These are phyloP conservation scores for Trichophyton rubrum DNA, from an alignment of 2,329 filamentous ascomycete species.

Conservation along the genomic window DNA sequence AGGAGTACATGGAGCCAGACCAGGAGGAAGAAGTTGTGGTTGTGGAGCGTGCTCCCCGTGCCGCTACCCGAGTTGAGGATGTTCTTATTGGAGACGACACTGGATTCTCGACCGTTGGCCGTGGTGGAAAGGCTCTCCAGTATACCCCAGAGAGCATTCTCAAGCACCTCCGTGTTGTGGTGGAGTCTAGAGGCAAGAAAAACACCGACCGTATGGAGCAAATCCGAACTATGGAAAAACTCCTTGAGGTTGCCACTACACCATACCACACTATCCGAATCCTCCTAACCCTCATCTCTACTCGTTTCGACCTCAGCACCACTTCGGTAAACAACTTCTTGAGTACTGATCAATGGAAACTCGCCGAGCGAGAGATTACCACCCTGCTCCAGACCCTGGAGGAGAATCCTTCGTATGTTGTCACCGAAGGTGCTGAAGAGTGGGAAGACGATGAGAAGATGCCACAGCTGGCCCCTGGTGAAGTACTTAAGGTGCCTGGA, in stretches of 20 bases:
- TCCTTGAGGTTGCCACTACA: slow-evolving; percentile 73
- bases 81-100: slow-evolving; percentile 55
- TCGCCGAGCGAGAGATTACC: slow-evolving; percentile 74
- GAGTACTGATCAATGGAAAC: slow-evolving; percentile 94
- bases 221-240: slow-evolving; percentile 94
- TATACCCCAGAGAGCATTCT: slow-evolving; percentile 97
- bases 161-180: slow-evolving; percentile 84
- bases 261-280: slow-evolving; percentile 93
- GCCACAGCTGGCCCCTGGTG: slow-evolving; percentile 57
- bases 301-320: slow-evolving; percentile 82
- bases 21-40: slow-evolving; percentile 55
- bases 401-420: slow-evolving; percentile 64
- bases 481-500: slow-evolving; percentile 82
- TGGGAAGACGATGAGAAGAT: slow-evolving; percentile 98
- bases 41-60: slow-evolving; percentile 41
- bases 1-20: slow-evolving; percentile 74
- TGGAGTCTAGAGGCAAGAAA: slow-evolving; percentile 96
- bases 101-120: slow-evolving; percentile 79
- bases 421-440: slow-evolving; percentile 86
- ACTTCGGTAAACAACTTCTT: slow-evolving; percentile 64
- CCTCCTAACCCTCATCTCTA: slow-evolving; percentile 79
- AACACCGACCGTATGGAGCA: slow-evolving; percentile 93
- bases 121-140: slow-evolving; percentile 74
- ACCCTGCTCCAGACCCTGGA: slow-evolving; percentile 69
- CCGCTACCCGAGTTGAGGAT: slow-evolving; percentile 31